Conservation (phyloP, 1,139 yeast species). For the Magnusiomyces fungicola region DNA sequence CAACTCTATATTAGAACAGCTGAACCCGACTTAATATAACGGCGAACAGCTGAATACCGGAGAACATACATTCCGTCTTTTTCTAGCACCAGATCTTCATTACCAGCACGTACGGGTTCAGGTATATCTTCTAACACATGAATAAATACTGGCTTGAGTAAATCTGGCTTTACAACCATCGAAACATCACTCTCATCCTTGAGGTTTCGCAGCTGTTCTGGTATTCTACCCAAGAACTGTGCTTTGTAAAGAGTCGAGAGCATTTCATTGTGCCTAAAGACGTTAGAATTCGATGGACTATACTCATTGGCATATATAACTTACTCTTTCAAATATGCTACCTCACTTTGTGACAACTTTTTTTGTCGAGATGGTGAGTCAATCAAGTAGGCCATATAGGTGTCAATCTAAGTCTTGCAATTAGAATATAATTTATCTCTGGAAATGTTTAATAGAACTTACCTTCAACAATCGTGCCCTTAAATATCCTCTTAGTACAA, state of each 20-base stretch:
- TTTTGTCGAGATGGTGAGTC: constrained; percentile 27
- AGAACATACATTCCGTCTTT: constrained; percentile 70
- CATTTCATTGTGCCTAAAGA: constrained; percentile 49
- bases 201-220: constrained; percentile 57
- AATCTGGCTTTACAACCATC: constrained; percentile 75
- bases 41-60: constrained; percentile 49
- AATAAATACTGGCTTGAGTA: constrained; percentile 69
- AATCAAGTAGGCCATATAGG: constrained; percentile 50
- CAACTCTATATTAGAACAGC: constrained; percentile 24
- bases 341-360: constrained; percentile 52
- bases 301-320: too few species aligned
- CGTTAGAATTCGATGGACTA: too few species aligned
- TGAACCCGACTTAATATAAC: constrained; percentile 16
- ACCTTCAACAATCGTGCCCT: constrained; percentile 53
- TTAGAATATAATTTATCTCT: not conserved
- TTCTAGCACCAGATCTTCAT: constrained; percentile 57
- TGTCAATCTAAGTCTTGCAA: constrained; percentile 44
- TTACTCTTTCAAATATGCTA: constrained; percentile 47
- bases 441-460: not conserved
- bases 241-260: constrained; percentile 58
- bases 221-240: constrained; percentile 61
- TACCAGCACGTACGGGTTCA: constrained; percentile 29
- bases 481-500: constrained; percentile 67
- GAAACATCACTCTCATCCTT: constrained; percentile 75
- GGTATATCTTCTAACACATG: constrained; percentile 43